Evolutionary conservation across 345 rosid genomes (phyloP).

Genomic region (Jatropha curcas): DNA sequence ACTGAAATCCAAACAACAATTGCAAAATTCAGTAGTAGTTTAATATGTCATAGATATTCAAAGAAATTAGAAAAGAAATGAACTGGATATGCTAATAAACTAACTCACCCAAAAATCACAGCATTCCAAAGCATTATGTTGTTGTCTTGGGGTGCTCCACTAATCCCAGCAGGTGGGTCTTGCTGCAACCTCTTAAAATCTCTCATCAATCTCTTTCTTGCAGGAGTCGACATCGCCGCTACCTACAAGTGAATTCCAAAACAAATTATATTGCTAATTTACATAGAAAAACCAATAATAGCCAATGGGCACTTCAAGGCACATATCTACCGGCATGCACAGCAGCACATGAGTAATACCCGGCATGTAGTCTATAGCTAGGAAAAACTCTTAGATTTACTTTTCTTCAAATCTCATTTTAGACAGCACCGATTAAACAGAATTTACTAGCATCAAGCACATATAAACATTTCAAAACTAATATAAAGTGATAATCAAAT

Average conservation of each 20-base stretch:
- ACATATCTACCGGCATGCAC: background rate
- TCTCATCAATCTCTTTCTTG: constrained; percentile 39
- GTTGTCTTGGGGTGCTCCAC: constrained; percentile 36
- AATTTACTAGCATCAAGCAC: background rate
- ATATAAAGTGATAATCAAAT: background rate
- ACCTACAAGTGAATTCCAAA: background rate
- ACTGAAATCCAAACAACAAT: constrained; percentile 42
- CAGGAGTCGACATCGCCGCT: constrained; percentile 29
- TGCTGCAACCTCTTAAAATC: constrained; percentile 41
- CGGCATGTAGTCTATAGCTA: background rate
- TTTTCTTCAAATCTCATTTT: background rate
- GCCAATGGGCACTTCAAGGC: background rate
- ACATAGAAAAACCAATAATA: background rate
- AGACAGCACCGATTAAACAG: background rate
- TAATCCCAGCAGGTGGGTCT: constrained; percentile 37
- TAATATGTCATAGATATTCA: constrained; percentile 9
- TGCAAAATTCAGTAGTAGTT: background rate
- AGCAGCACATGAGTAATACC: background rate
- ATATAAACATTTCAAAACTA: too few relatives aligned
- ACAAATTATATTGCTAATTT: background rate
- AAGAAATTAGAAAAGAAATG: constrained; percentile 4
- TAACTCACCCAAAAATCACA: constrained; percentile 32
- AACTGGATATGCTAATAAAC: background rate
- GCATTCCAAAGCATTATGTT: constrained; percentile 37
- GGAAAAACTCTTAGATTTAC: background rate